Conservation (phyloP, 345 rosid genomes). For the Kandelia obovata region DNA sequence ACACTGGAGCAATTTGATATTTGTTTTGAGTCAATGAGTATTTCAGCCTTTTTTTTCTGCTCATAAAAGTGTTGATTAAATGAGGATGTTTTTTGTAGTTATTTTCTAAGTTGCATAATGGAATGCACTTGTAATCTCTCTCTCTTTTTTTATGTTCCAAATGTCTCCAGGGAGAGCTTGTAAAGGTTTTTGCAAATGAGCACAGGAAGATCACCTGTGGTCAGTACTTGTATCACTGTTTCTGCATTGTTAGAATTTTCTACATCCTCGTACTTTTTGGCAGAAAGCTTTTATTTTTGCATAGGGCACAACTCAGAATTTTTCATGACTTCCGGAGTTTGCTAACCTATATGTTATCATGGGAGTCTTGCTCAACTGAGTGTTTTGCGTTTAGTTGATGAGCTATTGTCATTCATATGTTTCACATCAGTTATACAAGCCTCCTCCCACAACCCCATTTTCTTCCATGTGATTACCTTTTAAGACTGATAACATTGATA, state of each 20-base stretch:
- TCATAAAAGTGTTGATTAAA: not conserved
- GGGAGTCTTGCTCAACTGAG: not conserved
- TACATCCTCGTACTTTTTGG: no score
- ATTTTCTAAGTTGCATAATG: not conserved
- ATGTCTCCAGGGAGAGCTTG: conserved; percentile 79
- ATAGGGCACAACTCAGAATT: not conserved
- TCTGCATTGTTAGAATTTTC: no score
- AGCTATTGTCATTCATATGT: not conserved
- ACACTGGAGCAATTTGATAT: no score
- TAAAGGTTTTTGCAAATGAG: conserved; percentile 90
- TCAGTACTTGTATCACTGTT: conserved; percentile 28
- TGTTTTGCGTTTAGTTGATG: not conserved
- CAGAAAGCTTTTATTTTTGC: no score
- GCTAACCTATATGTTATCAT: not conserved
- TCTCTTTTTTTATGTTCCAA: conserved; percentile 16
- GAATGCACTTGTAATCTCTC: not conserved
- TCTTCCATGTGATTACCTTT: not conserved
- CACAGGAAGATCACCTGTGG: conserved; percentile 81
- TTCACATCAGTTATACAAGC: not conserved
- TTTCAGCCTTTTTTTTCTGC: no score
- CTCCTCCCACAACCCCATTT: not conserved
- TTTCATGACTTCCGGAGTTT: not conserved
- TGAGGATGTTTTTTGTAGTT: not conserved
- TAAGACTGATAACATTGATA: not conserved
- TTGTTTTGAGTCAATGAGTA: no score